These are phyloP conservation scores for Clitoria ternatea DNA, from an alignment of 306 rosid species.

Conservation along the genomic window DNA sequence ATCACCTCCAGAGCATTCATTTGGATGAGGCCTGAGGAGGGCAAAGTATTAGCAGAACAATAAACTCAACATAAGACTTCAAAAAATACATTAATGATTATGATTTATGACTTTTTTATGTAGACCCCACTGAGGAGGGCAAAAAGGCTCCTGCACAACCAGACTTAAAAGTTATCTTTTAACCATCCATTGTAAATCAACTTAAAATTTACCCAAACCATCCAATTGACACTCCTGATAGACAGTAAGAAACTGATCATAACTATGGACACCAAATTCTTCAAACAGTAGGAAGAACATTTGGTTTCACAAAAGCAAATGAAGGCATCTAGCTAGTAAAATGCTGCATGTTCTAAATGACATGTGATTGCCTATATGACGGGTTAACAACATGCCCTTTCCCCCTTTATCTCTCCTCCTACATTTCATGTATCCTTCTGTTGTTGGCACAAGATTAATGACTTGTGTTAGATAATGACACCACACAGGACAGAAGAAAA, in stretches of 20 bases:
- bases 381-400: neutral
- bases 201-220: too few species aligned
- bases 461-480: neutral
- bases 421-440: neutral
- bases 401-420: neutral
- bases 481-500: neutral
- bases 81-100: neutral
- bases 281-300: neutral
- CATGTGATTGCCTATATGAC: slow-evolving; percentile 1
- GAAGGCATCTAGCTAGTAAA: neutral
- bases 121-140: neutral
- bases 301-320: neutral
- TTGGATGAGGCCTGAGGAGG: slow-evolving; percentile 92
- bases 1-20: slow-evolving; percentile 98
- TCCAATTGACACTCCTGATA: neutral
- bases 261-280: neutral
- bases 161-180: neutral
- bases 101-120: neutral
- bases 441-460: slow-evolving; percentile 12
- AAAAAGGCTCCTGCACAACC: neutral
- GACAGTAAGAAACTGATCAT: neutral
- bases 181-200: too few species aligned
- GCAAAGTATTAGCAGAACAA: slow-evolving; percentile 13
- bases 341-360: slow-evolving; percentile 5
- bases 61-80: neutral